Base-by-base conservation (phyloP, 192 early-diverging fungal genomes). In the Oehlia diaphana region DNA sequence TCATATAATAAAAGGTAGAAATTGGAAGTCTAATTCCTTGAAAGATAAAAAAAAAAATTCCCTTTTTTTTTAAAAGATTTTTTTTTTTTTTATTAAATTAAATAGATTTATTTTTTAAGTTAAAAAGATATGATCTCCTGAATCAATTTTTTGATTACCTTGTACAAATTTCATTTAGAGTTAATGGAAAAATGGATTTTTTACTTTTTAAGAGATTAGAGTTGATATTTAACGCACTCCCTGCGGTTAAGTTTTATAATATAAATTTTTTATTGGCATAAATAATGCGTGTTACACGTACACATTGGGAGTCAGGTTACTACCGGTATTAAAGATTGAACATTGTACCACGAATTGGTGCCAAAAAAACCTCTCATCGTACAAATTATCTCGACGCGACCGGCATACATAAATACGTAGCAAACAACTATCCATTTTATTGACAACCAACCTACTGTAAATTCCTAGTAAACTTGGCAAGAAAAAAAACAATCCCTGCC, bases 341-440 rank as follows among this genome's bases (percentile, higher is more conserved):
- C 7, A 3, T 58, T 21, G 53, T 58, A 21, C 19, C 6, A 58
- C 53, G 53, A 21, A 58, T 6, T 7, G 7, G 4, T 21, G 21
- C 53, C 19, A 58, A 58, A 58, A 58, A 58, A 58, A 58, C 53
- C 53, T 19, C 39, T 69, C 19, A 69, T 69, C 14, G 28, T 28
- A 69, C 67, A 69, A 69, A 69, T 37, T 69, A 69, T 69, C 33
- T 69, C 35, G 67, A 69, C 67, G 67, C 67, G 67, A 69, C 67
- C 28, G 28, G 42, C 67, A 69, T 69, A 69, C 67, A 69, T 69
- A 37, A 69, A 37, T 37, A 69, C 28, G 35, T 69, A 69, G 19
- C 19, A 58, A 37, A 69, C 28, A 69, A 69, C 28, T 37, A 21
- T 9, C 42, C 13, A 69, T 9, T 19, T 21, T 42, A 33, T 69